A percentile compares a stretch with the other conserved stretches of the same genome.
These are phyloP conservation scores for Symbiotaphrina buchneri DNA, from an alignment of 495 filamentous ascomycete species.

Conservation along the genomic window DNA sequence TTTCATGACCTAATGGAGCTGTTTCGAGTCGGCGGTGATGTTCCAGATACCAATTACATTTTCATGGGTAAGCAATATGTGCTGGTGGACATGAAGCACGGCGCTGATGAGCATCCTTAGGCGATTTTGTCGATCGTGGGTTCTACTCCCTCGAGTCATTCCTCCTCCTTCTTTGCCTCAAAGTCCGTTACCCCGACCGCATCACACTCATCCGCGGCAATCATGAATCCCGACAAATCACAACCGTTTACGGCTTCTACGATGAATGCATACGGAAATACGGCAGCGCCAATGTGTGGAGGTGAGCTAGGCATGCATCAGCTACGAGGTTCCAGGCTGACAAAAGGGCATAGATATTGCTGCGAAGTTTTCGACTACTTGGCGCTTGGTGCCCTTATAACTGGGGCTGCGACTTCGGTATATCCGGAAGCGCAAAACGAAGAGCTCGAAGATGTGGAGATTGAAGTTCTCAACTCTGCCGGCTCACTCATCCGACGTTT, in stretches of 20 bases:
- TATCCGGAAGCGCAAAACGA: slow-evolving; percentile 13
- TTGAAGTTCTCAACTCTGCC: slow-evolving; percentile 69
- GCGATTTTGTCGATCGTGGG: slow-evolving; percentile 93
- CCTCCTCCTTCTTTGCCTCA: slow-evolving; percentile 80
- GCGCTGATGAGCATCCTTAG: slow-evolving; percentile 14
- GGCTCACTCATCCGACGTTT: slow-evolving; percentile 59
- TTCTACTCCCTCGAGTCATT: slow-evolving; percentile 97
- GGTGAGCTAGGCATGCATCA: slow-evolving; percentile 16
- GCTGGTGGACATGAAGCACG: neutral
- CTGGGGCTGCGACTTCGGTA: slow-evolving; percentile 51
- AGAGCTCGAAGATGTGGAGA: slow-evolving; percentile 55
- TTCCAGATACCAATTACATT: slow-evolving; percentile 93
- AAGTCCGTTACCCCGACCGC: slow-evolving; percentile 92
- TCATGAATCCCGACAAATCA: slow-evolving; percentile 94
- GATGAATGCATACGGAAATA: slow-evolving; percentile 97
- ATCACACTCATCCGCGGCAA: slow-evolving; percentile 95
- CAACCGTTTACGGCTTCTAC: slow-evolving; percentile 96
- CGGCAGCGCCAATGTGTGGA: slow-evolving; percentile 91
- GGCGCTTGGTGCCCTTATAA: slow-evolving; percentile 80
- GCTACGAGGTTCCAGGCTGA: slow-evolving; percentile 1
- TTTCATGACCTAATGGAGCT: slow-evolving; percentile 99
- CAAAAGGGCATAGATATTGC: slow-evolving; percentile 31
- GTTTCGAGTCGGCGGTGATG: slow-evolving; percentile 85
- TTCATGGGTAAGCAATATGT: slow-evolving; percentile 54
- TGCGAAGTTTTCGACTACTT: slow-evolving; percentile 98